Percentiles rank a stretch among this genome's conserved stretches.
Evolutionary conservation across 2,329 filamentous ascomycete genomes (phyloP).

Genomic region (Amauroascus verrucosus): DNA sequence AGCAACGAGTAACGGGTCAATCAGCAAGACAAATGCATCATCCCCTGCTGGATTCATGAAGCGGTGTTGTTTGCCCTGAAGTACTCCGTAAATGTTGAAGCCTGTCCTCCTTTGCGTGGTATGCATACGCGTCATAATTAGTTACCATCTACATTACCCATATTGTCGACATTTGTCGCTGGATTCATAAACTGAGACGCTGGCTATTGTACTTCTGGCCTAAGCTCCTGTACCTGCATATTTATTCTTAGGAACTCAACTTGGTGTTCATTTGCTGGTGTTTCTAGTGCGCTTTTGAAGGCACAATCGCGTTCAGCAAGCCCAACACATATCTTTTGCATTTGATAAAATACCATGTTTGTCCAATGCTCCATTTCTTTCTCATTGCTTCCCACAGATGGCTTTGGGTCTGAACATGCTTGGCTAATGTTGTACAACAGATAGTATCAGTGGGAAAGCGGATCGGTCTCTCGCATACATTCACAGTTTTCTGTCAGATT

Average conservation of each 20-base stretch:
- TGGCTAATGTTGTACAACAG: conserved; percentile 12
- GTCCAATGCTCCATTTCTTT: neutral
- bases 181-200: too few species aligned
- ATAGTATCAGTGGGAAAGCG: conserved; percentile 2
- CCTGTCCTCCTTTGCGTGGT: too few species aligned
- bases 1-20: too few species aligned
- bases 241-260: neutral
- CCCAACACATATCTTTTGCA: neutral
- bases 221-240: neutral
- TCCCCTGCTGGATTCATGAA: too few species aligned
- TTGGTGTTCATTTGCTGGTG: neutral
- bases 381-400: neutral
- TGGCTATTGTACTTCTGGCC: neutral
- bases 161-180: too few species aligned
- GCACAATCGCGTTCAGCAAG: neutral
- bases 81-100: too few species aligned
- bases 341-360: neutral
- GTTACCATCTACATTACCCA: too few species aligned
- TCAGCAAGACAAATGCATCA: too few species aligned
- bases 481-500: conserved; percentile 7
- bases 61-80: too few species aligned
- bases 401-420: neutral
- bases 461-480: conserved; percentile 8
- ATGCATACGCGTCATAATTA: too few species aligned
- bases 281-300: neutral